Base-by-base conservation (phyloP, 345 rosid genomes). In the Moricandia arvensis region DNA sequence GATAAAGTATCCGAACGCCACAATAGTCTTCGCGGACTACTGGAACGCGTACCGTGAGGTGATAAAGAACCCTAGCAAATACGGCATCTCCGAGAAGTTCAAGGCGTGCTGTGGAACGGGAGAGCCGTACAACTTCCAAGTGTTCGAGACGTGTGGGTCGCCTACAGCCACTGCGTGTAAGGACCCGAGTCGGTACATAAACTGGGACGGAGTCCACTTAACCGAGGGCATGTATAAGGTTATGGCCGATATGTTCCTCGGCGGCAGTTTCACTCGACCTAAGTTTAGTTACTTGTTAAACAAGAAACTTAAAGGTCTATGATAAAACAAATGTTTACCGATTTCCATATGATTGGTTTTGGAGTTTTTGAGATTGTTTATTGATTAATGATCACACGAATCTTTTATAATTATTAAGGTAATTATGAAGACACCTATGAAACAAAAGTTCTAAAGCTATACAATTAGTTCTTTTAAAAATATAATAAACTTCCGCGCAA, bases 191-290 rank as follows among this genome's bases (percentile, higher is more conserved):
- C 82, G 79, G 47, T 86, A 89, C 74, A 86, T 91, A 58, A 94
- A 94, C 53, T 94, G 99, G 99, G 99, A 94, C 18, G 99, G 99
- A 55, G 97, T 95, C 72, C 99, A 95, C 66, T 87, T 92, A 66
- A 92, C 99, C 0, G 99, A 94, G 70, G 95, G 84, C 3, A 89
- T 87, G 97, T 91, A 94, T 15, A 84, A 82, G 81, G 87, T 83
- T 55, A 76, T 91, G 15, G 67, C 91, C 10, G 74, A 68, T 76
- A 87, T 90, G 97, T 88, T 95, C 69, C 72, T 92, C 5, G 59
- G 66, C 6, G 91, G 93, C 60, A 79, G 33, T 6, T 87, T 85
- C 77, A 83, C 87, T 64, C 83, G 80, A 8, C 97, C 99, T 77
- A 86, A 85, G 3, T 86, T 95, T 81, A 80, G 66, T 64, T 24